These are phyloP conservation scores for Agrocybe pediades DNA, from an alignment of 768 basidiomycete species.

Conservation along the genomic window DNA sequence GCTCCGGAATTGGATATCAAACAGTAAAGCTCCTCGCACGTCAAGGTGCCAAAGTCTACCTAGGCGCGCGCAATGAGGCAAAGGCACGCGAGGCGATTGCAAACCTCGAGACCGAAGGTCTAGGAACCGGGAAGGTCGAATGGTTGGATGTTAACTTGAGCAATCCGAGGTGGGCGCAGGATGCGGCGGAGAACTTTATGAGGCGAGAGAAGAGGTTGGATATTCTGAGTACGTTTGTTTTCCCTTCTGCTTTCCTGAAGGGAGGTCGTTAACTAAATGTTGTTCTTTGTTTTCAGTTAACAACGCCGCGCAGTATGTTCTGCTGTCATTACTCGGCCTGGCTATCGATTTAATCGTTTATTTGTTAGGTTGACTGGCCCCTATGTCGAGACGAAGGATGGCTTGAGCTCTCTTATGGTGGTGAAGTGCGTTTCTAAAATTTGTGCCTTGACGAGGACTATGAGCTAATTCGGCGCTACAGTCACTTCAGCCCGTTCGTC, in stretches of 20 bases:
- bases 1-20: conserved; percentile 48
- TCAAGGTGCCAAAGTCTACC: conserved; percentile 53
- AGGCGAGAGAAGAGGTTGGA: conserved; percentile 37
- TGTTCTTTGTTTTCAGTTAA: conserved; percentile 22
- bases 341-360: not conserved
- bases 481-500: conserved; percentile 29
- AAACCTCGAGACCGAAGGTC: conserved; percentile 8
- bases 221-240: conserved; percentile 13
- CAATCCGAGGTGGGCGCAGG: conserved; percentile 25
- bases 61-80: conserved; percentile 43
- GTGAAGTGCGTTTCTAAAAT: conserved; percentile 22
- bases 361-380: conserved; percentile 16
- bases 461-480: conserved; percentile 1
- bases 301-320: conserved; percentile 24
- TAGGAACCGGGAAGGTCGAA: conserved; percentile 25
- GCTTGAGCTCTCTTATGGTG: conserved; percentile 19
- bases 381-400: conserved; percentile 24
- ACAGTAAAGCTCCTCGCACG: conserved; percentile 47
- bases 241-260: not conserved
- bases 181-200: conserved; percentile 43
- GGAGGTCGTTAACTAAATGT: not conserved
- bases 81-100: conserved; percentile 24
- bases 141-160: conserved; percentile 49
- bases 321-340: too few relatives aligned
- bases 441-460: not conserved